Evolutionary conservation across 2,329 filamentous ascomycete species (phyloP).

Genomic region (Hymenoscyphus occultus): DNA sequence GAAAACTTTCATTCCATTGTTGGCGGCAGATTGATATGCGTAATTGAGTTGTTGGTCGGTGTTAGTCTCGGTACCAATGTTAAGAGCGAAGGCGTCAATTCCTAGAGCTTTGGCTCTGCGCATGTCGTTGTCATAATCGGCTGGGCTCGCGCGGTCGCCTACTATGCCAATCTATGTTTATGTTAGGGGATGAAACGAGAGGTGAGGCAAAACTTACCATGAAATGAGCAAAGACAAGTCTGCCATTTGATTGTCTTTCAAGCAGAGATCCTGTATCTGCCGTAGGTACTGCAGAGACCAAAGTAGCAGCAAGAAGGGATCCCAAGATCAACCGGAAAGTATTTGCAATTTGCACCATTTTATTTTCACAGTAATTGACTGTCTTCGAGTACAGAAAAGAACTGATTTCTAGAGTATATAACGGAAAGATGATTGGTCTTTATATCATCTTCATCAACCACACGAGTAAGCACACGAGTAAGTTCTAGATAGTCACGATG

Average conservation of each 20-base stretch:
- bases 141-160: conserved; percentile 20
- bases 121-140: conserved; percentile 26
- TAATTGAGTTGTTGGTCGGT: conserved; percentile 31
- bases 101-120: conserved; percentile 32
- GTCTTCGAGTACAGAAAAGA: not conserved
- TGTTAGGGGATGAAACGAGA: not conserved
- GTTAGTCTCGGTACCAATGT: conserved; percentile 36
- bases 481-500: no score
- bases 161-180: conserved; percentile 25
- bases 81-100: conserved; percentile 38
- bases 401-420: not conserved
- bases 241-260: conserved; percentile 1
- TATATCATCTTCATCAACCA: not conserved
- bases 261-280: not conserved
- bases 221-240: conserved; percentile 26
- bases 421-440: not conserved
- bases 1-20: conserved; percentile 35
- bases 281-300: not conserved
- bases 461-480: not conserved
- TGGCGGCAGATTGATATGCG: conserved; percentile 32
- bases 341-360: not conserved
- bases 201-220: conserved; percentile 15
- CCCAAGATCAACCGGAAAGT: not conserved
- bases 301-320: not conserved
- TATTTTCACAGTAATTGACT: not conserved